A percentile compares a stretch with the other conserved stretches of the same genome.
phyloP scores from a whole-genome alignment of 305 asterid species.

The Fraxinus ornus region DNA sequence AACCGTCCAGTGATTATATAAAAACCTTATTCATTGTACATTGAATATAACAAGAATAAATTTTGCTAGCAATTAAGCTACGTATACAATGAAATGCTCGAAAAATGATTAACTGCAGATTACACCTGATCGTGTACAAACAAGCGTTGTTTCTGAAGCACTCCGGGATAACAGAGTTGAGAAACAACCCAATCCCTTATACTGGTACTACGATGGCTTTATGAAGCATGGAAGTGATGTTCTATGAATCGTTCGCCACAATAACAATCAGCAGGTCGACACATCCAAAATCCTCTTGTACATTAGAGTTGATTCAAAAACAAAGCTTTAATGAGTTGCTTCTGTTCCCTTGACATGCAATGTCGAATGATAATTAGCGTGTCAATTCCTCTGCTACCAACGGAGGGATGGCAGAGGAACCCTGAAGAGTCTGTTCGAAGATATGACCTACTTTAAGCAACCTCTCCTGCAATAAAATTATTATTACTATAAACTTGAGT shows the following conservation, averaged over 20 bases:
- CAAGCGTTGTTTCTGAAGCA: neutral
- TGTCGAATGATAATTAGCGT: conserved; percentile 9
- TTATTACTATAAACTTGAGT: neutral
- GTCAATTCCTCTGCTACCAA: conserved; percentile 52
- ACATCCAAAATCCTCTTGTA: neutral
- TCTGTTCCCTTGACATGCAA: neutral
- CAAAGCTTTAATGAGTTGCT: neutral
- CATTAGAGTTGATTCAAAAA: neutral
- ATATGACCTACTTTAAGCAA: conserved; percentile 82
- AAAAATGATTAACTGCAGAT: neutral
- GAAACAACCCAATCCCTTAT: neutral
- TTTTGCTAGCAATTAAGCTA: conserved; percentile 1
- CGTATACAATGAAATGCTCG: neutral
- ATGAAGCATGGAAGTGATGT: neutral
- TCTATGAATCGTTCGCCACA: neutral
- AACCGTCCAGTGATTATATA: neutral
- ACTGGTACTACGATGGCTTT: neutral
- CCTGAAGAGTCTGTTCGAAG: conserved; percentile 89
- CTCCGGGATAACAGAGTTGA: neutral
- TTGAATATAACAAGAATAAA: neutral
- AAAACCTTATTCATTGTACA: neutral
- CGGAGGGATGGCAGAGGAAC: conserved; percentile 67
- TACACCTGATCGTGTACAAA: neutral
- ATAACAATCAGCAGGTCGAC: neutral
- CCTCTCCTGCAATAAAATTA: conserved; percentile 60